These are phyloP conservation scores for Coemansia sp. DNA, from an alignment of 192 early-diverging fungal genomes.

Conservation along the genomic window DNA sequence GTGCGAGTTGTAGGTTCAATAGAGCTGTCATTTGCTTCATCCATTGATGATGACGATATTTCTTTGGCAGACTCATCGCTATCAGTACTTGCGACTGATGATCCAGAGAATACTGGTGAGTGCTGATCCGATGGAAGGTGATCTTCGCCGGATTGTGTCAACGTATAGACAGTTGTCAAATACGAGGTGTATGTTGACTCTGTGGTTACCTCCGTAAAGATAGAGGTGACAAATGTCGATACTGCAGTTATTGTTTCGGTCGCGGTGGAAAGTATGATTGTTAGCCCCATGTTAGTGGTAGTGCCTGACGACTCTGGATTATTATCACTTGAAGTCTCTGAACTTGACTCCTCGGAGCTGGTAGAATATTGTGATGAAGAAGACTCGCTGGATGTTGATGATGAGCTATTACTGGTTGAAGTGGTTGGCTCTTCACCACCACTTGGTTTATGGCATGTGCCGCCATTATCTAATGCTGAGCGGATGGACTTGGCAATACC, in stretches of 20 bases:
- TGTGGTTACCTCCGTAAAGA: conserved; percentile 10
- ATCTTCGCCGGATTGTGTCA: neutral
- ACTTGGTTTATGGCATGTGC: conserved; percentile 12
- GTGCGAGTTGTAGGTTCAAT: neutral
- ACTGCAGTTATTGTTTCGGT: conserved; percentile 36
- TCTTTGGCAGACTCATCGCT: neutral
- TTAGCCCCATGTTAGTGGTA: neutral
- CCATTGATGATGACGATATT: too few relatives aligned
- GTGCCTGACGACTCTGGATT: neutral
- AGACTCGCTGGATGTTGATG: neutral
- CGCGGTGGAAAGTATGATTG: conserved; percentile 2
- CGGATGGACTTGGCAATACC: conserved; percentile 35
- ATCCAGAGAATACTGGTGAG: neutral
- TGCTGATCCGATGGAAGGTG: neutral
- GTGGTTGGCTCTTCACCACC: conserved; percentile 18
- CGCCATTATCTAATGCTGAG: conserved; percentile 22
- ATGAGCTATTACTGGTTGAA: conserved; percentile 2
- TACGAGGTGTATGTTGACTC: conserved; percentile 20
- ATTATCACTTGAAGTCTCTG: neutral
- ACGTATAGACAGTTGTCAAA: conserved; percentile 20
- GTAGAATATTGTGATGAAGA: neutral
- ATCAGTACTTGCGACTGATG: neutral
- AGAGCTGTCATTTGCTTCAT: neutral
- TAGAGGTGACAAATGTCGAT: conserved; percentile 28
- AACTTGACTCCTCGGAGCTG: neutral